Conservation (phyloP, 331 rosid genomes). For the Pyrus hybrid region DNA sequence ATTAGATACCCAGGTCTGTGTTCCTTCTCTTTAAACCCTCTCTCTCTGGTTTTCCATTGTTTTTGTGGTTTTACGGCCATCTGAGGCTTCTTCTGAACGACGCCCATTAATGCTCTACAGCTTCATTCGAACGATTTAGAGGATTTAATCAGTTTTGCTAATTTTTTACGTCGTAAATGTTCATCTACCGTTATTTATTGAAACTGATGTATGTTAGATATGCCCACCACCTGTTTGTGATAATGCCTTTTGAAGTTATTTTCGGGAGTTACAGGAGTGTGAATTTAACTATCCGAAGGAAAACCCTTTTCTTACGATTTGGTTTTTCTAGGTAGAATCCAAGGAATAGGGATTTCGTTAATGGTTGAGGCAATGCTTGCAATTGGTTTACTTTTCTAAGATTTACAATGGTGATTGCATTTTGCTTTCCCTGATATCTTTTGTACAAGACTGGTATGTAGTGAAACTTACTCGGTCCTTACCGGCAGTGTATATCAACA, state of each 20-base stretch:
- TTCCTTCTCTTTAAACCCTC: not conserved
- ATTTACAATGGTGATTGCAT: not conserved
- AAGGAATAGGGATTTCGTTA: not conserved
- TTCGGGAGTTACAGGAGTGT: not conserved
- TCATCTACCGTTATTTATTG: not conserved
- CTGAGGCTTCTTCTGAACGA: not conserved
- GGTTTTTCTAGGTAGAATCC: not conserved
- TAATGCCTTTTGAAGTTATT: constrained; percentile 5
- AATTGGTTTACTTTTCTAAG: not conserved
- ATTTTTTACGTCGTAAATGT: not conserved
- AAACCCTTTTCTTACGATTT: not conserved
- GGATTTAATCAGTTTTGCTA: not conserved
- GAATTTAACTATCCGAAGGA: not conserved
- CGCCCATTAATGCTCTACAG: not conserved
- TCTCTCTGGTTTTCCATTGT: not conserved
- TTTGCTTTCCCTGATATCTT: not conserved
- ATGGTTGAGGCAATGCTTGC: not conserved
- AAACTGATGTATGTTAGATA: not conserved
- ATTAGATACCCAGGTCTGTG: not conserved
- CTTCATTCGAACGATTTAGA: not conserved
- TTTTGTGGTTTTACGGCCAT: not conserved
- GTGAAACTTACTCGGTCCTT: too few relatives aligned
- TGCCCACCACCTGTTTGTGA: constrained; percentile 20
- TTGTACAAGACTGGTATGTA: not conserved
- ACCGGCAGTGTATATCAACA: too few relatives aligned